phyloP scores from a whole-genome alignment of 75 land plant species.

The Gnetum montanum region DNA sequence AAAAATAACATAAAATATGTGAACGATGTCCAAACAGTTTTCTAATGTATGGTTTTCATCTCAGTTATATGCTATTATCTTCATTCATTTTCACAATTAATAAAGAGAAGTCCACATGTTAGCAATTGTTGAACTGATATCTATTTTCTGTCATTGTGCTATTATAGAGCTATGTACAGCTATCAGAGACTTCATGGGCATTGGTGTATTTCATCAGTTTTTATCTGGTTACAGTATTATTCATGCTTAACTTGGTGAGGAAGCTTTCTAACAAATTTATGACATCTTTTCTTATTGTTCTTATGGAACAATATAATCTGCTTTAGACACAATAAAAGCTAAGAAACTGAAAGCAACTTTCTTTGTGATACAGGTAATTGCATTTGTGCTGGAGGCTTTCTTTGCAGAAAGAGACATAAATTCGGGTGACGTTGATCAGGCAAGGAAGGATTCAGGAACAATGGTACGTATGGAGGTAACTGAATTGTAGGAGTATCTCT shows the following conservation, averaged over 20 bases:
- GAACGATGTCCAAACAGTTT: too few species aligned
- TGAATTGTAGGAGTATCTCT: neutral
- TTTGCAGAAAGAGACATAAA: constrained; percentile 86
- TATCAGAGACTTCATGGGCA: constrained; percentile 79
- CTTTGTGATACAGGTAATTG: constrained; percentile 49
- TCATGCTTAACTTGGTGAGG: constrained; percentile 76
- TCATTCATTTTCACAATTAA: too few species aligned
- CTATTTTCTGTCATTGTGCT: neutral
- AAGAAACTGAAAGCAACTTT: neutral
- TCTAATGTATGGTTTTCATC: too few species aligned
- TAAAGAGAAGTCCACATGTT: too few species aligned
- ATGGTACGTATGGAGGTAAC: neutral
- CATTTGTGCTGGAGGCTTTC: constrained; percentile 95
- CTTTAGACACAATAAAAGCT: too few species aligned
- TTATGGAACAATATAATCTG: too few species aligned
- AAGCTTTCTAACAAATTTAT: neutral
- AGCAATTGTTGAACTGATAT: too few species aligned
- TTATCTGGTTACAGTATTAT: constrained; percentile 67
- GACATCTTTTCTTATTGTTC: too few species aligned
- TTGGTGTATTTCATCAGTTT: constrained; percentile 69
- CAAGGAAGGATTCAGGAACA: constrained; percentile 1
- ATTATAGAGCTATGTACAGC: constrained; percentile 55
- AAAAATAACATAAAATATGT: too few species aligned
- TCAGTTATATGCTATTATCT: too few species aligned
- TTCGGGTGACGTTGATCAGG: constrained; percentile 5